Conservation (phyloP, 306 rosid genomes). For the Dryas octopetala region DNA sequence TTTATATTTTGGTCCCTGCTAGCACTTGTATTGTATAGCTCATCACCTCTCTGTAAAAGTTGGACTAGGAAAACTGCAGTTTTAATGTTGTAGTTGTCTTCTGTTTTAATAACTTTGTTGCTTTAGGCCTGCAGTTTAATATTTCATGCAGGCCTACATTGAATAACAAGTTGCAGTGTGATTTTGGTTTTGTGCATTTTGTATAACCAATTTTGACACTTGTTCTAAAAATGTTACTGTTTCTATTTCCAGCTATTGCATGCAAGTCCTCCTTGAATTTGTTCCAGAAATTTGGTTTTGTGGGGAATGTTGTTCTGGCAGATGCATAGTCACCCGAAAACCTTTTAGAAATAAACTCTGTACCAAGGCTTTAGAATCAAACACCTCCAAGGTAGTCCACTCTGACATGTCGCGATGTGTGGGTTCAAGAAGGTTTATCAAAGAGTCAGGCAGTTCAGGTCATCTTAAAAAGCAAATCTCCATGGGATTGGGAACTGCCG, state of each 20-base stretch:
- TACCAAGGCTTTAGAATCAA: background rate
- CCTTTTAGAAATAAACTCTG: background rate
- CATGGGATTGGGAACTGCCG: background rate
- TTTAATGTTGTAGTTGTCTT: background rate
- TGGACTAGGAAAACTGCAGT: background rate
- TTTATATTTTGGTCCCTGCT: background rate
- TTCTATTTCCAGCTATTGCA: slow-evolving; percentile 2
- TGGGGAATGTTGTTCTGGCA: background rate
- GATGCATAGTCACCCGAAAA: background rate
- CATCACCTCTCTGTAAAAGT: background rate
- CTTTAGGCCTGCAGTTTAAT: too few relatives aligned
- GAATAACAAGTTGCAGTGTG: background rate
- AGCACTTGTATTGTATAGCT: background rate
- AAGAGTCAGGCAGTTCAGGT: slow-evolving; percentile 9
- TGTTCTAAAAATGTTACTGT: background rate
- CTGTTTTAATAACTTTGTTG: background rate
- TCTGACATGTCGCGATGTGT: slow-evolving; percentile 7
- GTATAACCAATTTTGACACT: background rate
- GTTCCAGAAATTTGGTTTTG: slow-evolving; percentile 7
- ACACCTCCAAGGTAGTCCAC: background rate
- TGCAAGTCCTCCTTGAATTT: background rate
- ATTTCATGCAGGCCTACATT: background rate
- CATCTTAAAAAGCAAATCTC: background rate
- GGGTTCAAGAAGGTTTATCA: background rate
- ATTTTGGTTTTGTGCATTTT: background rate